Conservation (phyloP, 1,284 basidiomycete genomes). For the Tilletia indica region DNA sequence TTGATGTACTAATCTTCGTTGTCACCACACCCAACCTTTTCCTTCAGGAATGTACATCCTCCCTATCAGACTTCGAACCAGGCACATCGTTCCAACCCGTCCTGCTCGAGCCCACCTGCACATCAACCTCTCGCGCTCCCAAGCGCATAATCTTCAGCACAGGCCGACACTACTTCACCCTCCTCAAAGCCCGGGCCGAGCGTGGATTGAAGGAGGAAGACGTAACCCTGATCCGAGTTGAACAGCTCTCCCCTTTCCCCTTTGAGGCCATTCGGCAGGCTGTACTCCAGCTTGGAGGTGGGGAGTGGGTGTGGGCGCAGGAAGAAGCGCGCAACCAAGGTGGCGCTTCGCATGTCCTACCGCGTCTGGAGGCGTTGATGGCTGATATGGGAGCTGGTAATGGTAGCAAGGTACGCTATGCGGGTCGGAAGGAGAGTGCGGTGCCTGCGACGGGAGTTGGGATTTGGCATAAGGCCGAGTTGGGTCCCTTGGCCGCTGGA, state of each 20-base stretch:
- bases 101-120: constrained; percentile 62
- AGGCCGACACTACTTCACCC: constrained; percentile 84
- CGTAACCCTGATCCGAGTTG: constrained; percentile 71
- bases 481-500: constrained; percentile 64
- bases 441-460: constrained; percentile 77
- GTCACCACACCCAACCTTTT: background rate
- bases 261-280: constrained; percentile 71
- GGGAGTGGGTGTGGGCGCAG: constrained; percentile 54
- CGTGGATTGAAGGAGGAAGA: constrained; percentile 59
- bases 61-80: constrained; percentile 66
- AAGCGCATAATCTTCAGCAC: constrained; percentile 60
- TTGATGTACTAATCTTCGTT: background rate
- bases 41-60: constrained; percentile 64
- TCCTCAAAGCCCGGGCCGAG: constrained; percentile 67
- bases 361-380: constrained; percentile 53
- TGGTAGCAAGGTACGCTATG: constrained; percentile 62
- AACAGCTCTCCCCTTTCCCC: constrained; percentile 20
- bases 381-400: background rate
- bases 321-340: constrained; percentile 86
- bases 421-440: constrained; percentile 70
- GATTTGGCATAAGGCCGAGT: constrained; percentile 68
- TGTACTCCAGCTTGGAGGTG: constrained; percentile 61
- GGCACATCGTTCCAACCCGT: constrained; percentile 72
- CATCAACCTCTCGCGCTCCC: constrained; percentile 56
- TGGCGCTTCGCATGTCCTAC: constrained; percentile 68